Conservation (phyloP, 306 rosid genomes). For the Bauhinia variegata region DNA sequence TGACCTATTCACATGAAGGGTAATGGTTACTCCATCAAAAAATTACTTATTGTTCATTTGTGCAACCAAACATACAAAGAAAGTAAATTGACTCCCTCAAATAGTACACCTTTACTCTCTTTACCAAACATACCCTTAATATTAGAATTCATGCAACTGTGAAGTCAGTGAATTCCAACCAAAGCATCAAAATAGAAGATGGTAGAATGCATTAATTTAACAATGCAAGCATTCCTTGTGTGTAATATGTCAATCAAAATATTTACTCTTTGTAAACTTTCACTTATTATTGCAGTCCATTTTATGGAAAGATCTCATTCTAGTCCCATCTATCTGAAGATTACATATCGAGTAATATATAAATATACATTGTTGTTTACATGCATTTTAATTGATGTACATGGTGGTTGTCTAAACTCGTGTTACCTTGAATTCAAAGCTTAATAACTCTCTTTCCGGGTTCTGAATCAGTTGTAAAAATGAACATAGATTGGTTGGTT, state of each 20-base stretch:
- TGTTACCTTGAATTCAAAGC: constrained; percentile 7
- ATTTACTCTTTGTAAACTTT: neutral
- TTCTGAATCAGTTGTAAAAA: constrained; percentile 1
- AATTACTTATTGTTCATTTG: too few relatives aligned
- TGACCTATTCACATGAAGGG: too few relatives aligned
- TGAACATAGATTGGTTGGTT: neutral
- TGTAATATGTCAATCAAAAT: constrained; percentile 9
- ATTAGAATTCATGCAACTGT: constrained; percentile 6
- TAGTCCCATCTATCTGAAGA: neutral
- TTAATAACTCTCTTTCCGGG: neutral
- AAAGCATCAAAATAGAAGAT: neutral
- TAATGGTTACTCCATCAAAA: too few relatives aligned
- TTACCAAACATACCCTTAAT: neutral
- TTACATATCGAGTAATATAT: neutral
- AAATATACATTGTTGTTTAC: neutral
- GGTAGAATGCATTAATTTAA: neutral
- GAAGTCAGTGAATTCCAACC: constrained; percentile 2
- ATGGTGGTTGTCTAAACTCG: neutral
- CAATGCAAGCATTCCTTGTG: neutral
- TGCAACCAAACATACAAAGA: too few relatives aligned
- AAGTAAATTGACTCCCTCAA: too few relatives aligned
- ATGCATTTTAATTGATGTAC: neutral
- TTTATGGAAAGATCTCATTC: neutral
- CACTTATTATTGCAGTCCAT: constrained; percentile 9
- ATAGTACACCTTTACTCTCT: too few relatives aligned